Evolutionary conservation across 768 basidiomycete species (phyloP), one percentile per base, ranked within the genome.

Genomic region (Inosperma sp.): DNA sequence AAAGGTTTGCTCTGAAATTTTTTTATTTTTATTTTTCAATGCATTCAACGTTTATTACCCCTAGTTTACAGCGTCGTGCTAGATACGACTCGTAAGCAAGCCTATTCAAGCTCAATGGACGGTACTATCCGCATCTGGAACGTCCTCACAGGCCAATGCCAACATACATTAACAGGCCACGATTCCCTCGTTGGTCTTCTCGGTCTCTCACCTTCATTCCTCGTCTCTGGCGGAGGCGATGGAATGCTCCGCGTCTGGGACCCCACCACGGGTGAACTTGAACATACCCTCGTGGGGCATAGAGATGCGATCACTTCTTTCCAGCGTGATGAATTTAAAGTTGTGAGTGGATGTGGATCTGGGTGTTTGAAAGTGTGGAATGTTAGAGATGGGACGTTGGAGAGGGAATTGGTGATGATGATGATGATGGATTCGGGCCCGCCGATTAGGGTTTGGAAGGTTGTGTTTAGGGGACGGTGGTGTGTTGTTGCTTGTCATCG

Each of bases 391-490:
- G 96, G 95, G 17, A 77, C 79, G 1, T 83, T 90, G 31, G 84
- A 92, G 9, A 78, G 92, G 27, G 96, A 97, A 64, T 73, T 99
- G 55, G 72, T 97, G 56, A 90, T 88, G 1, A 88, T 90, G 8
- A 90, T 97, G 56, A 88, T 84, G 14, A n/a, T n/a, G n/a, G n/a
- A n/a, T n/a, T n/a, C n/a, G n/a, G n/a, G n/a, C n/a, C n/a, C n/a
- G n/a, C n/a, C n/a, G n/a, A n/a, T n/a, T n/a, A 93, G 92, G 10
- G 96, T 99, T 19, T 99, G 95, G 95, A 95, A 98, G 68, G 92
- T 98, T 36, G 85, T 93, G 26, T 96, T 95, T 65, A 88, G 93
- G 66, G 91, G 93, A 0, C 74, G 93, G 52, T 92, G 92, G 80
- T 91, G 93, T 62, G 91, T 99, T 37, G 93, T 93, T 7, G 96